Base-by-base conservation (phyloP, 257 asterid species). In the Petunia secreta region DNA sequence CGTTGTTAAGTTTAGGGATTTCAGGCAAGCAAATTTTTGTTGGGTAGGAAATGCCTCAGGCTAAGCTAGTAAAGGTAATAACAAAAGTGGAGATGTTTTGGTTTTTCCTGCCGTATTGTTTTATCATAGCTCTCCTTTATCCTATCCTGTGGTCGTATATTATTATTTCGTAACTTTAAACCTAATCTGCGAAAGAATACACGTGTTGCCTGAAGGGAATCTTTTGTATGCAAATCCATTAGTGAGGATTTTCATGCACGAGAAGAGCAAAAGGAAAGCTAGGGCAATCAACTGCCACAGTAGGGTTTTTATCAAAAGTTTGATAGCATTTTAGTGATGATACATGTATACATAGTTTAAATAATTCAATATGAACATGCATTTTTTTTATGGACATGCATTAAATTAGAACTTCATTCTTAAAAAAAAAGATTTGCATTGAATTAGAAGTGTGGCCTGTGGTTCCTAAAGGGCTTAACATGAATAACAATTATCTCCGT, bases 61-160 rank as follows among this genome's bases (percentile, higher is more conserved):
- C 36, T 71, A 67, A 67, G 38, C 75, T 67, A 15, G 54, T 16
- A n/a, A 67, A 41, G 54, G 75, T 15, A 43, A 41, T n/a, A 41
- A 13, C 3, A 41, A 71, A 11, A 6, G 52, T 40, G 48, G 74
- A 65, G 43, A 5, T 48, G 34, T 25, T 67, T 65, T n/a, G 34
- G 25, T 48, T 48, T 48, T 50, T 34, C 13, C 34, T 25, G 5
- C 44, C 44, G 9, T 46, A 48, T 43, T 71, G 77, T 71, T 48
- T 46, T 71, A 14, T 50, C 60, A 71, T 71, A 54, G 40, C 44
- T 71, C 34, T 50, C 60, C 44, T 25, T 34, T 34, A 0, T 50
- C 55, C 44, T 37, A 71, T 48, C 34, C 6, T 50, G 60, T 50
- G 2, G 41, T 50, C 55, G 34, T 67, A n/a, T 43, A 50, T 34